Evolutionary conservation across 352 stramenopile genomes (phyloP), one percentile per base, ranked within the genome.

Genomic region (Phytopythium helicoides): DNA sequence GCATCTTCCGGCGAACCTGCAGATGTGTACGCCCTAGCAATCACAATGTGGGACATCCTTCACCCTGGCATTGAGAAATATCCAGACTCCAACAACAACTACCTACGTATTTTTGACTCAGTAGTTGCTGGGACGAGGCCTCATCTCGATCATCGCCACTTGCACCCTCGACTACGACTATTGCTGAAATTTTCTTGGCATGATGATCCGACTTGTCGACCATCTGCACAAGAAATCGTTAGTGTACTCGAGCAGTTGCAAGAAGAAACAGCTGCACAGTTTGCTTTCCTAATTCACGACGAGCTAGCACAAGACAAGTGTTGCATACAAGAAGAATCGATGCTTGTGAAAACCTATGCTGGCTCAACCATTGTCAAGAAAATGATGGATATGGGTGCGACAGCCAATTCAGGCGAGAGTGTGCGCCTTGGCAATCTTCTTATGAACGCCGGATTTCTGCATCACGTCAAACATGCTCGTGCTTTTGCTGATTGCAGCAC

Each of bases 31-130:
- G 76, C 73, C 23, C 53, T 92, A 15, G 81, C 59, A 12, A 78
- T 92, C 54, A 89, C 78, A 12, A 69, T 92, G 58, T 90, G 82
- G 81, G 77, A 92, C 44, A 72, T 92, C 22, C 23, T 80, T 3
- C 66, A 87, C 34, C 76, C 76, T 1, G 61, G 57, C 14, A 31
- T 26, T 33, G 71, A 77, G 28, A 87, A 87, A 23, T 87, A 79
- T 38, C 71, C 71, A 10, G 44, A 38, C 7, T 60, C 60, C 6
- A 65, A 71, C 36, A 75, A 81, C 46, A 87, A 86, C 36, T 70
- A 84, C 49, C 44, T 87, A 18, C 71, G 58, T 3, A 61, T 86
- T 0, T 78, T 87, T 18, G 64, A 77, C 25, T 56, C 58, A 12
- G 76, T 87, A 4, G 62, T 81, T 1, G 57, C 63, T n/a, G 76